Conservation (phyloP, 306 rosid species). For the barrel medic (Medicago truncatula) region DNA sequence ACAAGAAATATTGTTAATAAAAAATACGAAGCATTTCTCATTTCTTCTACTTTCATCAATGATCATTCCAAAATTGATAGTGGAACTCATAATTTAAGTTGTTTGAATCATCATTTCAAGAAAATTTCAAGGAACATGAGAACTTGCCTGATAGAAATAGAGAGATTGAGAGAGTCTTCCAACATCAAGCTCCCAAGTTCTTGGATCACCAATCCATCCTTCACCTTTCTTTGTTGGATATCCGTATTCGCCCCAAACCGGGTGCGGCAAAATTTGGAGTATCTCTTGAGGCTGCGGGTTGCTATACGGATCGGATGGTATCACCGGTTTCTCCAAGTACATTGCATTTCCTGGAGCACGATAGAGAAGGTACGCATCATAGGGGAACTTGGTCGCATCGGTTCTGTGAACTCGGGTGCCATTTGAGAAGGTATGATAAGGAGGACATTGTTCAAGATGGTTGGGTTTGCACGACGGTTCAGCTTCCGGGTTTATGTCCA, state of each 20-base stretch:
- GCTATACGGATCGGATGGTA: conserved; percentile 61
- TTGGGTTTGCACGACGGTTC: conserved; percentile 48
- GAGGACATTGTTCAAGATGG: conserved; percentile 54
- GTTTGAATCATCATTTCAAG: not conserved
- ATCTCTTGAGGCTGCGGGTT: conserved; percentile 77
- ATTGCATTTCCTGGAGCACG: conserved; percentile 61
- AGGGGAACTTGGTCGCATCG: conserved; percentile 54
- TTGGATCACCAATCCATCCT: conserved; percentile 69
- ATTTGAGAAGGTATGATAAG: conserved; percentile 61
- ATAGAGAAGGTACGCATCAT: conserved; percentile 61
- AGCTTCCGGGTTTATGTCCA: conserved; percentile 62
- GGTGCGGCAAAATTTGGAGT: conserved; percentile 66
- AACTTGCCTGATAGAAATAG: conserved; percentile 63
- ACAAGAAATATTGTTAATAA: not conserved
- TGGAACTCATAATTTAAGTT: not conserved
- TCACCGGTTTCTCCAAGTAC: conserved; percentile 52
- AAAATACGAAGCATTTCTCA: not conserved
- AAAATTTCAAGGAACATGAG: not conserved
- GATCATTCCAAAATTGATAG: not conserved
- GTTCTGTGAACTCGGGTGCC: conserved; percentile 56
- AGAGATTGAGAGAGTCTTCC: conserved; percentile 71
- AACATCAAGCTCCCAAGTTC: conserved; percentile 73
- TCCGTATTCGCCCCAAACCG: conserved; percentile 67
- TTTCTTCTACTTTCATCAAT: not conserved
- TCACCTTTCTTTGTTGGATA: conserved; percentile 64